Conservation (phyloP, 208 protist species). For the Trypanosoma congolense region DNA sequence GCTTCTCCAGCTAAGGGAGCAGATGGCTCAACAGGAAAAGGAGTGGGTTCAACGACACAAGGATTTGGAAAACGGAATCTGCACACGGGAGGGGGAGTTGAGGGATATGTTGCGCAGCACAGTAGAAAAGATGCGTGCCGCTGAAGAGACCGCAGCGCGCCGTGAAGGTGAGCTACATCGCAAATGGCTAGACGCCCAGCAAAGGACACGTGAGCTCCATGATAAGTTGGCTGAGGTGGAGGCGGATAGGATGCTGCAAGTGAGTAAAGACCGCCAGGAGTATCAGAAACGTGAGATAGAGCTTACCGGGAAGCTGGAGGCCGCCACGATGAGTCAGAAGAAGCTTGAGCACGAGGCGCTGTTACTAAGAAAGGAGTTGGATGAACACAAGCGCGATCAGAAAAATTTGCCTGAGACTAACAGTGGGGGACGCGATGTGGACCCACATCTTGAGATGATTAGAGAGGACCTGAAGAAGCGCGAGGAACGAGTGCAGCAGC, state of each 20-base stretch:
- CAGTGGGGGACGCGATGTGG: constrained; percentile 29
- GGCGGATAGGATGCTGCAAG: constrained; percentile 41
- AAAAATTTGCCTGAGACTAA: constrained; percentile 23
- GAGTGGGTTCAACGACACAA: constrained; percentile 43
- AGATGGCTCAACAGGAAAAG: constrained; percentile 32
- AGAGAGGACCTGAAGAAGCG: constrained; percentile 28
- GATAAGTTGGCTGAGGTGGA: constrained; percentile 45
- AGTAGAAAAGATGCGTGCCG: constrained; percentile 30
- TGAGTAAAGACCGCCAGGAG: constrained; percentile 29
- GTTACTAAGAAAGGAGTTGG: constrained; percentile 38
- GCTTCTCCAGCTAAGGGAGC: constrained; percentile 29
- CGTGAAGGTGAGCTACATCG: constrained; percentile 43
- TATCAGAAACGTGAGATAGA: constrained; percentile 6
- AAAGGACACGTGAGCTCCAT: constrained; percentile 36
- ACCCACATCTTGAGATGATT: constrained; percentile 26
- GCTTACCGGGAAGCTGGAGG: not conserved
- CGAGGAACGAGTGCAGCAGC: constrained; percentile 34
- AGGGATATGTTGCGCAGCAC: constrained; percentile 30
- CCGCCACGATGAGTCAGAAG: constrained; percentile 26
- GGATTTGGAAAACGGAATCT: constrained; percentile 34
- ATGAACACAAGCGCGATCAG: constrained; percentile 27
- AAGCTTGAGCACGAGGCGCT: constrained; percentile 31
- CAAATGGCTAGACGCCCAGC: constrained; percentile 45
- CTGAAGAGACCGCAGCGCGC: constrained; percentile 35
- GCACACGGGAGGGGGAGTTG: constrained; percentile 40